Base-by-base conservation (phyloP, 371 early-diverging fungal species). In the Dinochytrium kinnereticum region DNA sequence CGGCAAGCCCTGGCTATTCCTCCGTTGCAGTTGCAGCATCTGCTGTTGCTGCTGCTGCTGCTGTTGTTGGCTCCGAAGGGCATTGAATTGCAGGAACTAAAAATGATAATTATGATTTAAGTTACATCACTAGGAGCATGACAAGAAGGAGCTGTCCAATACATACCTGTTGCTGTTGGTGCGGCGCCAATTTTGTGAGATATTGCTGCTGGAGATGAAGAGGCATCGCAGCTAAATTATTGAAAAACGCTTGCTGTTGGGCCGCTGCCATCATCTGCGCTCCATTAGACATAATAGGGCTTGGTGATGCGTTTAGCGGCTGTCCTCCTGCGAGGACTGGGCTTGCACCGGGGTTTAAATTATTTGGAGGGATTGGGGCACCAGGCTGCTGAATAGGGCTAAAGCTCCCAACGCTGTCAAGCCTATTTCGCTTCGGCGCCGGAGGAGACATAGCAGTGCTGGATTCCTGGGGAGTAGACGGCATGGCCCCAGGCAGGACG, bases 11-110 rank as follows among this genome's bases (percentile, higher is more conserved):
- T 38, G 38, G 44, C 66, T 66, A 17, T 38, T 38, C 19, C 66
- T 5, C 44, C 66, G 2, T 36, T 64, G 66, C 7, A 66, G 57
- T 37, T 71, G 71, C 19, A 49, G 31, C 59, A 71, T 59, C 24
- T 40, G 61, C 31, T 71, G 71, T 31, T 71, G 71, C 61, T 61
- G 71, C 64, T 71, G 71, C 19, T 38, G 59, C 71, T 59, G 57
- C 49, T 59, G 71, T 31, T 55, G 71, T 21, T 71, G 64, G 36
- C 33, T 19, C 31, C 28, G 61, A 5, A 1, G 57, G 26, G 40
- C 0, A 13, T 28, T 69, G 21, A 55, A n/a, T 59, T 61, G 28
- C 36, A 61, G 17, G 7, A n/a, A n/a, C n/a, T n/a, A n/a, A n/a
- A n/a, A n/a, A n/a, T n/a, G n/a, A n/a, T n/a, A n/a, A n/a, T n/a